phyloP scores from a whole-genome alignment of 176 grass and related monocot genomes.

The Tillandsia leiboldiana region DNA sequence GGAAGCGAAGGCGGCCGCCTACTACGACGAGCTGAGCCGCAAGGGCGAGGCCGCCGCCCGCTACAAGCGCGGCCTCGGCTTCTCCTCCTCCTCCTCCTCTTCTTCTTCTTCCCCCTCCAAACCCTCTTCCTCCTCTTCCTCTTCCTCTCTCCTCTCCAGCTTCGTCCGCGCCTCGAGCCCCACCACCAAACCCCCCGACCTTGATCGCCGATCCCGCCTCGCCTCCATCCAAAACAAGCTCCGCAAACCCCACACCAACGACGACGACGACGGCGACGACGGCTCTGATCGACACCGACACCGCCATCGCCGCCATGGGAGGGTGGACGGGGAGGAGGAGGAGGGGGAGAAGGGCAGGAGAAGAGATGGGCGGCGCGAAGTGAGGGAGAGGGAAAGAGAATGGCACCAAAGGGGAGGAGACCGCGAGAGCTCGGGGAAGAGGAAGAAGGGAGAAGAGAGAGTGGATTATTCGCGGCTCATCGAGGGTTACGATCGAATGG shows the following conservation, averaged over 20 bases:
- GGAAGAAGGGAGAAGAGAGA: slow-evolving; percentile 19
- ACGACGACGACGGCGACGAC: not conserved
- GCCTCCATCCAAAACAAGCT: not conserved
- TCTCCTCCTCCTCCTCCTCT: slow-evolving; percentile 42
- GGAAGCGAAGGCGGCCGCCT: slow-evolving; percentile 38
- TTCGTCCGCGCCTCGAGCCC: slow-evolving; percentile 45
- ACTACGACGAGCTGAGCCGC: slow-evolving; percentile 92
- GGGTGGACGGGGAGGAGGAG: slow-evolving; percentile 1
- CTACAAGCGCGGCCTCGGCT: slow-evolving; percentile 89
- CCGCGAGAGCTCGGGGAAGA: slow-evolving; percentile 25
- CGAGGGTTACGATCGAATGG: slow-evolving; percentile 81
- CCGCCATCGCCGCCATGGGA: slow-evolving; percentile 3
- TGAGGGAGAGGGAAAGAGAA: not conserved
- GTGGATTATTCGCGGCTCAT: slow-evolving; percentile 68
- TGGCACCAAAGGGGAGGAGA: slow-evolving; percentile 5
- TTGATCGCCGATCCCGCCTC: not conserved
- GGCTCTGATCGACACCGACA: slow-evolving; percentile 16
- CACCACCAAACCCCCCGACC: slow-evolving; percentile 5
- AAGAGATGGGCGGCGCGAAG: slow-evolving; percentile 24
- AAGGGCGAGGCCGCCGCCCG: slow-evolving; percentile 91
- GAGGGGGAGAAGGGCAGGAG: not conserved
- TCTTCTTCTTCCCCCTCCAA: slow-evolving; percentile 31
- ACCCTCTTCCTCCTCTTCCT: slow-evolving; percentile 19
- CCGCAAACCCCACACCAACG: slow-evolving; percentile 5
- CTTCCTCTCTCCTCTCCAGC: slow-evolving; percentile 56